Conservation (phyloP, 2,329 filamentous ascomycete species). For the Colletotrichum sp. region DNA sequence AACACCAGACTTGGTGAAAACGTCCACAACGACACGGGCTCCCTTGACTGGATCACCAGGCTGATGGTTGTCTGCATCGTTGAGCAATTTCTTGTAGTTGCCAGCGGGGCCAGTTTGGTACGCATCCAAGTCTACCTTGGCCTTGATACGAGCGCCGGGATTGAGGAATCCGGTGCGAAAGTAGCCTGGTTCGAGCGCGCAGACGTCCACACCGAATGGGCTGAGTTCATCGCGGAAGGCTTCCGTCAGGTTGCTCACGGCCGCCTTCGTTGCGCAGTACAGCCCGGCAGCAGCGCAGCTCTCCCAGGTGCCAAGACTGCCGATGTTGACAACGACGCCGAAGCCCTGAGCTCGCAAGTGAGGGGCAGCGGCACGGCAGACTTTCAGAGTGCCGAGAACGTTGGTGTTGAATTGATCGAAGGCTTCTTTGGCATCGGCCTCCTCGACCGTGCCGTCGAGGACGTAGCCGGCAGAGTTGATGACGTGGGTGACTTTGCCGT, state of each 20-base stretch:
- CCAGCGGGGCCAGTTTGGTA: constrained; percentile 37
- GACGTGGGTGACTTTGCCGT: constrained; percentile 50
- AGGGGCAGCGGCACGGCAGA: constrained; percentile 52
- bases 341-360: constrained; percentile 45
- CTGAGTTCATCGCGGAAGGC: constrained; percentile 47
- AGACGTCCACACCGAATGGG: constrained; percentile 48
- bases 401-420: constrained; percentile 54
- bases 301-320: constrained; percentile 50
- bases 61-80: constrained; percentile 50
- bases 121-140: constrained; percentile 33
- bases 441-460: constrained; percentile 47
- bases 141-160: constrained; percentile 30
- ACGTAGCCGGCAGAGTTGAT: constrained; percentile 54
- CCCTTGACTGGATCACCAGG: constrained; percentile 62
- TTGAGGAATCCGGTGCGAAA: constrained; percentile 58
- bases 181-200: constrained; percentile 55
- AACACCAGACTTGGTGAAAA: constrained; percentile 55
- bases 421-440: constrained; percentile 40
- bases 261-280: constrained; percentile 51
- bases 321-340: constrained; percentile 47
- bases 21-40: constrained; percentile 56
- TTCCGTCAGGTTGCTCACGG: constrained; percentile 49
- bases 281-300: constrained; percentile 42
- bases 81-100: constrained; percentile 32
- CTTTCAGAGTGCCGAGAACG: constrained; percentile 56